Conservation (phyloP, 176 grass and related monocot species). For the Carex cristatella region DNA sequence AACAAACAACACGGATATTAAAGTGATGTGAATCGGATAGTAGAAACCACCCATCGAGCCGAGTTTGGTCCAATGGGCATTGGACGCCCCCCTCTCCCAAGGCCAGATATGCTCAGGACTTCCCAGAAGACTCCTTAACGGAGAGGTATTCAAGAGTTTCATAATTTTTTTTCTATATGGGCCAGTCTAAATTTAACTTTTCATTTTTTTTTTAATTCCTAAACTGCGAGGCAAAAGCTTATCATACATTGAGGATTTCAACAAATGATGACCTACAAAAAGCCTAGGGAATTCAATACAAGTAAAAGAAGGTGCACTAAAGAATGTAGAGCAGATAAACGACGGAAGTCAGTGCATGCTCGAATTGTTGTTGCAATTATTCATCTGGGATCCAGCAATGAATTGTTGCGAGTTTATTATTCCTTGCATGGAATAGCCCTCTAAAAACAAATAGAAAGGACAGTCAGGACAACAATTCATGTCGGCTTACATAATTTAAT, state of each 20-base stretch:
- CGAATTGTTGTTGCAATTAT: slow-evolving; percentile 21
- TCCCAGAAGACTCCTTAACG: background rate
- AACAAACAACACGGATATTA: too few relatives aligned
- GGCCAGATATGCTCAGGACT: background rate
- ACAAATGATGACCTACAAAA: slow-evolving; percentile 5
- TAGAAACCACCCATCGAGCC: too few relatives aligned
- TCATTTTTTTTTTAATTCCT: background rate
- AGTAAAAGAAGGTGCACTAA: background rate
- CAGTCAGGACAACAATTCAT: background rate
- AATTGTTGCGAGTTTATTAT: slow-evolving; percentile 39
- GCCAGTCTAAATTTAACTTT: background rate
- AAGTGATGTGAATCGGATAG: too few relatives aligned
- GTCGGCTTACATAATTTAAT: background rate
- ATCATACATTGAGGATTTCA: background rate
- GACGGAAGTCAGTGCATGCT: slow-evolving; percentile 4
- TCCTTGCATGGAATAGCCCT: slow-evolving; percentile 44
- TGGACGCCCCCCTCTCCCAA: too few relatives aligned
- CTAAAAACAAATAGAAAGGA: slow-evolving; percentile 21
- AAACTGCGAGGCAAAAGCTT: background rate
- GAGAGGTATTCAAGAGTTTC: background rate
- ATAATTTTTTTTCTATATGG: background rate
- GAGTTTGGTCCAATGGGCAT: too few relatives aligned
- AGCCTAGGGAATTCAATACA: background rate
- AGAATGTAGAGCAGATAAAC: background rate
- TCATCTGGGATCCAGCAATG: slow-evolving; percentile 31